Percentiles rank a stretch among this genome's conserved stretches.
Conservation (phyloP, 1,284 basidiomycete species). For the Ganoderma lucidum region DNA sequence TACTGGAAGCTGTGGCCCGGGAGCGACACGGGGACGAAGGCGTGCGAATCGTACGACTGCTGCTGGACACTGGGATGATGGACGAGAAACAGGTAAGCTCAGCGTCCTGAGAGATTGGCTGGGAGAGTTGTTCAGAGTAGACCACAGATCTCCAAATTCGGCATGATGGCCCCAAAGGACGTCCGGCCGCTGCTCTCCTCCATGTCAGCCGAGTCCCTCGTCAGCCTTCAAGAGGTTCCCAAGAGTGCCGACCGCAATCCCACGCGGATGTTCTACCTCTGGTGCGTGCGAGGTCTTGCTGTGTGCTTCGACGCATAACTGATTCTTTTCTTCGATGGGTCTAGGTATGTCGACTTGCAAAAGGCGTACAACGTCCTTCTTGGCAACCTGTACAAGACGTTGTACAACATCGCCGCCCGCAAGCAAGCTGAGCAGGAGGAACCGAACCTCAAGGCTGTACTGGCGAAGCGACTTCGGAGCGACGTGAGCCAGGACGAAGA, state of each 20-base stretch:
- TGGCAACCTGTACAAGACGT: slow-evolving; percentile 83
- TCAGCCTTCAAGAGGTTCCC: slow-evolving; percentile 92
- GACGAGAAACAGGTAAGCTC: slow-evolving; percentile 89
- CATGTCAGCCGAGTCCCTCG: slow-evolving; percentile 81
- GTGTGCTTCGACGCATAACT: slow-evolving; percentile 1
- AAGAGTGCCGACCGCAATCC: slow-evolving; percentile 89
- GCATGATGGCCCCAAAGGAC: slow-evolving; percentile 91
- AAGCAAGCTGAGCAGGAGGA: slow-evolving; percentile 76
- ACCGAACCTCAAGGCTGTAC: slow-evolving; percentile 67
- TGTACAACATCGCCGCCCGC: slow-evolving; percentile 84
- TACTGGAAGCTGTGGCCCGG: slow-evolving; percentile 84
- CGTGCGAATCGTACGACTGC: slow-evolving; percentile 83
- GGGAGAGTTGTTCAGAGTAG: not conserved
- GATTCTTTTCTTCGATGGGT: not conserved
- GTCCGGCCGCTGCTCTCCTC: slow-evolving; percentile 84
- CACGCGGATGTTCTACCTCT: slow-evolving; percentile 87
- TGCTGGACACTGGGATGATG: slow-evolving; percentile 92
- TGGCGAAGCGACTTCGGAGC: slow-evolving; percentile 82
- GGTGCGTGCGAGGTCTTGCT: slow-evolving; percentile 56
- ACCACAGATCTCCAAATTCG: slow-evolving; percentile 88
- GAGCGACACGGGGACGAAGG: slow-evolving; percentile 90
- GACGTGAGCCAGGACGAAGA: slow-evolving; percentile 81
- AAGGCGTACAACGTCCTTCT: slow-evolving; percentile 84
- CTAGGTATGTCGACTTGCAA: slow-evolving; percentile 83
- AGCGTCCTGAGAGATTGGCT: not conserved